phyloP scores from a whole-genome alignment of 768 basidiomycete species.

The Boletales sp. region DNA sequence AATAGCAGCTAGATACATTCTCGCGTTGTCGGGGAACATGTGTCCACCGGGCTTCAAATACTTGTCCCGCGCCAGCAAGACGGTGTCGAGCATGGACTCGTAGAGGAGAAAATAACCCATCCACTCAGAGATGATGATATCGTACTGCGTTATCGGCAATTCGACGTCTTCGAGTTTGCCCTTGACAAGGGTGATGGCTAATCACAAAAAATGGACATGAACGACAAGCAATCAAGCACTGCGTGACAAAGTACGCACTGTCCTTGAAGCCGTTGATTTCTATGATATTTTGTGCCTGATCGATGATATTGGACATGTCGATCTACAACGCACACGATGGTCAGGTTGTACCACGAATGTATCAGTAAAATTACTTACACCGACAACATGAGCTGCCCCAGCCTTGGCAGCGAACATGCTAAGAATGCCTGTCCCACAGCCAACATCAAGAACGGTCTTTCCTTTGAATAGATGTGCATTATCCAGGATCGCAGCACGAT shows the following conservation, averaged over 20 bases:
- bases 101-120: slow-evolving; percentile 99
- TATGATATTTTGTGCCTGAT: slow-evolving; percentile 96
- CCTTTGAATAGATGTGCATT: slow-evolving; percentile 94
- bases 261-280: slow-evolving; percentile 95
- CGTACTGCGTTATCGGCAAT: slow-evolving; percentile 87
- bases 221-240: not conserved
- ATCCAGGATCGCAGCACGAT: slow-evolving; percentile 91
- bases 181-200: slow-evolving; percentile 93
- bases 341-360: slow-evolving; percentile 6
- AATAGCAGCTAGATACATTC: slow-evolving; percentile 91
- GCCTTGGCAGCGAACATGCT: slow-evolving; percentile 98
- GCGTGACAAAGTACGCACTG: slow-evolving; percentile 54
- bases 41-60: slow-evolving; percentile 89
- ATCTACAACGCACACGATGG: slow-evolving; percentile 50
- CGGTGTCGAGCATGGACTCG: slow-evolving; percentile 99
- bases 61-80: slow-evolving; percentile 93
- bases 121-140: slow-evolving; percentile 99
- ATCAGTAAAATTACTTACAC: slow-evolving; percentile 48
- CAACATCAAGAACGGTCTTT: slow-evolving; percentile 96
- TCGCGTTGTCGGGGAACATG: slow-evolving; percentile 95
- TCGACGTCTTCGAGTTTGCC: slow-evolving; percentile 94
- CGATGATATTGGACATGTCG: slow-evolving; percentile 99
- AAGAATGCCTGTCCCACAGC: slow-evolving; percentile 96
- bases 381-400: slow-evolving; percentile 90
- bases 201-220: slow-evolving; percentile 4